Percentiles rank a stretch among this genome's conserved stretches.
phyloP scores from a whole-genome alignment of 768 basidiomycete genomes.

The Sistotremastrum suecicum region DNA sequence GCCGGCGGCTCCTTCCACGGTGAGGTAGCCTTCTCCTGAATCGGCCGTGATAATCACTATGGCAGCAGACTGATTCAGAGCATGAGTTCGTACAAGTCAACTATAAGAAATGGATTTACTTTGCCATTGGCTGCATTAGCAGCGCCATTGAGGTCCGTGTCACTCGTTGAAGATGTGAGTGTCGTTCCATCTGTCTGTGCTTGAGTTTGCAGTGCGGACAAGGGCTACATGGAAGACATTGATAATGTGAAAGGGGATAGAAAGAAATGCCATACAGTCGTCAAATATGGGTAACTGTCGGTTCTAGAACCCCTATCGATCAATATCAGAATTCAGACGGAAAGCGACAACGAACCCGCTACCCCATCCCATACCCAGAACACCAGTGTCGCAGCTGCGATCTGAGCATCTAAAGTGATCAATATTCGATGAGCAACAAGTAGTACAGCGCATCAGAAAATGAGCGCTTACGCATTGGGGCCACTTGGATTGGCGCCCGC shows the following conservation, averaged over 20 bases:
- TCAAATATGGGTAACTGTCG: conserved; percentile 36
- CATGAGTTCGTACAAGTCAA: no score
- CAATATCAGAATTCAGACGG: neutral
- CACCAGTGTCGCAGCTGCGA: conserved; percentile 41
- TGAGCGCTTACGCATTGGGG: conserved; percentile 32
- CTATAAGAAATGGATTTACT: conserved; percentile 24
- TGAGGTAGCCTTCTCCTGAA: conserved; percentile 32
- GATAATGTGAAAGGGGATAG: neutral
- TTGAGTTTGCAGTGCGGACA: conserved; percentile 29
- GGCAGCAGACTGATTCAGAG: neutral
- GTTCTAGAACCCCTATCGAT: conserved; percentile 21
- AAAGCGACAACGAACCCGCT: conserved; percentile 9
- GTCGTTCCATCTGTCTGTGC: conserved; percentile 25
- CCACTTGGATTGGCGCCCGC: conserved; percentile 40
- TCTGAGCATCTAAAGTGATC: conserved; percentile 25
- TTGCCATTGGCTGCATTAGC: conserved; percentile 28
- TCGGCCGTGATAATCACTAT: conserved; percentile 36
- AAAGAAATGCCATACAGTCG: conserved; percentile 18
- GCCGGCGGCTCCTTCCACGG: conserved; percentile 45
- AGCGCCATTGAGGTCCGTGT: conserved; percentile 34
- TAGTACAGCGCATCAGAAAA: neutral
- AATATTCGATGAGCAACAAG: neutral
- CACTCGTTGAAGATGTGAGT: conserved; percentile 32
- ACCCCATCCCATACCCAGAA: conserved; percentile 47
- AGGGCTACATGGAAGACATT: conserved; percentile 10